Base-by-base conservation (phyloP, 1,139 yeast species). In the Kurtzmaniella natalensis region DNA sequence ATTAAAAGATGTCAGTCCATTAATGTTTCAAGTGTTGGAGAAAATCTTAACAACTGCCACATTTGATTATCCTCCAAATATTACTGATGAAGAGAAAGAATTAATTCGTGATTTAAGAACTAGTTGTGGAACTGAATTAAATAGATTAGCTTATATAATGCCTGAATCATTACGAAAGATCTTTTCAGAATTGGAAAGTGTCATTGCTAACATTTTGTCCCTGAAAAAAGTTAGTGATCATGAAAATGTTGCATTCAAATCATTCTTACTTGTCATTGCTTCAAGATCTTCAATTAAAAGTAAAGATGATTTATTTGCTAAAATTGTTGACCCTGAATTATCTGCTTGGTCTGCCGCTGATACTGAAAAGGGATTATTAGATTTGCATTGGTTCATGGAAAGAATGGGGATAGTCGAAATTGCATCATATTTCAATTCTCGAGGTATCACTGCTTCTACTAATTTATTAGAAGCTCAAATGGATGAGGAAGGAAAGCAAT, bases 301-400 rank as follows among this genome's bases (percentile, higher is more conserved):
- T 34, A 78, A 81, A 49, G 83, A 80, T 38, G 87, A 78, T 41
- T 66, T 88, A 41, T 94, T 94, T 57, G 74, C 88, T 11, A 76
- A 77, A 34, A 84, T 94, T 39, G 98, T 92, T 3, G 97, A 89
- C 53, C 95, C 96, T 0, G 96, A 92, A 47, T 64, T 94, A 32
- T 64, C 75, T 23, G 94, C 96, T 0, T 94, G 99, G 99, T 81
- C 92, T 1, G 87, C 89, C 33, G 92, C 92, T 11, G 81, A 78
- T 13, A 89, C 97, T 0, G 88, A 87, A 46, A 86, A 86, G 49
- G 97, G 96, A 0, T 63, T 92, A 25, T 69, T 81, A 55, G 95
- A 92, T 50, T 67, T 94, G 34, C 95, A 87, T 44, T 89, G 97
- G 96, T 94, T 94, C 48, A 89, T 92, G 96, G 97, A 89, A 57